A percentile compares a stretch with the other conserved stretches of the same genome.
Conservation (phyloP, 345 rosid species). For the Rhodamnia rubescens region DNA sequence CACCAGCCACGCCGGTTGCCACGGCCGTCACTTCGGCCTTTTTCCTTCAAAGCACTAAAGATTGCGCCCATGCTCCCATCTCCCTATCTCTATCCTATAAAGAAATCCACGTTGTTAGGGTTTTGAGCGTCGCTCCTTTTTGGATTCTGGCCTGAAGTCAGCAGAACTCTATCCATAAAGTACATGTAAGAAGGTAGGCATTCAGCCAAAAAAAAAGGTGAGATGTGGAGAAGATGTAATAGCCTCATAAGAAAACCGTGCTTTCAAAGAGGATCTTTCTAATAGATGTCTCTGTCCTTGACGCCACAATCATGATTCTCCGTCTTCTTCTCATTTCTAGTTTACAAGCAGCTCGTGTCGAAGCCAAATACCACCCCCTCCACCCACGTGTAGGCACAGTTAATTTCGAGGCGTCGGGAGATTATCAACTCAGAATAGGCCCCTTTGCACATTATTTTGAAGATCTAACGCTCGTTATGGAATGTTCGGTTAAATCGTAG, state of each 20-base stretch:
- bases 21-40: not conserved
- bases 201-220: not conserved
- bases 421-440: not conserved
- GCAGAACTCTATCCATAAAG: not conserved
- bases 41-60: not conserved
- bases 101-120: not conserved
- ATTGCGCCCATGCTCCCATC: not conserved
- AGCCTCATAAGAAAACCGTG: not conserved
- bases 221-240: not conserved
- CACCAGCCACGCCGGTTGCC: not conserved
- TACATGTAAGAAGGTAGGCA: not conserved
- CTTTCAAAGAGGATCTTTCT: not conserved
- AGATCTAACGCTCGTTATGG: not conserved
- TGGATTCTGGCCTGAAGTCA: not conserved
- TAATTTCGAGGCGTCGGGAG: not conserved
- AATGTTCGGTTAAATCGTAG: not conserved
- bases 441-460: not conserved
- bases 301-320: not conserved
- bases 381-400: not conserved
- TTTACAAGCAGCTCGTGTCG: not conserved
- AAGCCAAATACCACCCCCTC: not conserved
- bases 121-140: not conserved
- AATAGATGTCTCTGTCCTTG: not conserved
- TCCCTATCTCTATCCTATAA: not conserved
- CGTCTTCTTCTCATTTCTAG: not conserved